These are phyloP conservation scores for Gnaphalium uliginosum DNA, from an alignment of 129 eudicot genomes.

Conservation along the genomic window DNA sequence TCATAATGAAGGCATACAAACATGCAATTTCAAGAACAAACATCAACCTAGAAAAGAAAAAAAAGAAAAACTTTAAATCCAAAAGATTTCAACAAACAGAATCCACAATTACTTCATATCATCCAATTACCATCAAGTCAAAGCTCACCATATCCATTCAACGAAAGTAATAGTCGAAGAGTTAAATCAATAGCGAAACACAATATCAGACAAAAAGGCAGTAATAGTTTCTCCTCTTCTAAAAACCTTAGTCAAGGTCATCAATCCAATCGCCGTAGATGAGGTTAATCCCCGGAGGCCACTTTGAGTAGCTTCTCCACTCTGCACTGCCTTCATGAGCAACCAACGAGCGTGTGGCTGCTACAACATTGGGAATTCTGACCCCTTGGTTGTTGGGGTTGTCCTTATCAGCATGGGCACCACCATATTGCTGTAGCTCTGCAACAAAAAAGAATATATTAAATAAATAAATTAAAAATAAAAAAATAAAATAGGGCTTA, in stretches of 20 bases:
- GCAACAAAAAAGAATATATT: slow-evolving; percentile 34
- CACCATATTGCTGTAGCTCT: slow-evolving; percentile 58
- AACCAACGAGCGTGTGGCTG: slow-evolving; percentile 33
- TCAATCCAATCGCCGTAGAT: slow-evolving; percentile 97
- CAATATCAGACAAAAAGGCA: neutral
- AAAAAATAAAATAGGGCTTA: neutral
- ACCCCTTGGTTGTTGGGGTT: slow-evolving; percentile 39
- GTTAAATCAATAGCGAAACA: neutral
- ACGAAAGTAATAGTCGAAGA: neutral
- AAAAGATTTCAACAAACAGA: neutral
- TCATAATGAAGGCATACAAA: neutral
- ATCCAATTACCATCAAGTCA: neutral
- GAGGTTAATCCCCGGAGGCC: slow-evolving; percentile 72
- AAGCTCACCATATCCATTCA: neutral
- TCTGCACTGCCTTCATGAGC: slow-evolving; percentile 54
- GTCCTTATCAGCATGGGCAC: slow-evolving; percentile 40
- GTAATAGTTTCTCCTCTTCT: neutral
- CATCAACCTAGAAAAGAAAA: neutral
- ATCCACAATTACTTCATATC: neutral
- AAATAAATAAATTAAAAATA: no score
- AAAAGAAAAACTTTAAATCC: neutral
- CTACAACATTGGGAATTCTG: slow-evolving; percentile 33
- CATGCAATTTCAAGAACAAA: neutral
- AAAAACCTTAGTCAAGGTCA: slow-evolving; percentile 41
- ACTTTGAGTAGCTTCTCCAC: slow-evolving; percentile 58